These are phyloP conservation scores for Talaromyces piceae DNA, from an alignment of 2,329 filamentous ascomycete genomes.

Conservation along the genomic window DNA sequence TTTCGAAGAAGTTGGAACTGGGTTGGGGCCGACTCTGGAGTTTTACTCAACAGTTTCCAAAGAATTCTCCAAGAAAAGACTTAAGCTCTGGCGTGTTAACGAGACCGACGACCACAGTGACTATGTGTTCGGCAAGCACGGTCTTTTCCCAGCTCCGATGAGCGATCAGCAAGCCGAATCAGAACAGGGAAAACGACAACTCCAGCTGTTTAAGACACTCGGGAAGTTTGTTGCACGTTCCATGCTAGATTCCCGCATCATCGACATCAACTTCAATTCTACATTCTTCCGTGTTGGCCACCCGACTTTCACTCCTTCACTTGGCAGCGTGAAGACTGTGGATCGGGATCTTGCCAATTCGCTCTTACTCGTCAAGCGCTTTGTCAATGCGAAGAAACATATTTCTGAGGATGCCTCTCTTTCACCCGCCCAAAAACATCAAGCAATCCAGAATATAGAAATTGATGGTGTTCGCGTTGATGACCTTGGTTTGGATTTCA, in stretches of 20 bases:
- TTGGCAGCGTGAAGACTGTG: conserved; percentile 83
- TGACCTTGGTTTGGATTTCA: conserved; percentile 88
- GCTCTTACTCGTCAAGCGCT: conserved; percentile 78
- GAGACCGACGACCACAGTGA: conserved; percentile 65
- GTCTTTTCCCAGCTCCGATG: conserved; percentile 87
- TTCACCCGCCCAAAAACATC: conserved; percentile 61
- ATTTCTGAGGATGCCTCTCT: conserved; percentile 66
- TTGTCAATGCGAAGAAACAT: conserved; percentile 71
- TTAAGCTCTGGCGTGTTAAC: conserved; percentile 92
- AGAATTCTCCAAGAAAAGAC: conserved; percentile 94
- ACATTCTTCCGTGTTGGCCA: conserved; percentile 91
- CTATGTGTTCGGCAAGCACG: conserved; percentile 75
- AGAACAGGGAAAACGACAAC: conserved; percentile 76
- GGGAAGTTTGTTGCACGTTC: conserved; percentile 96
- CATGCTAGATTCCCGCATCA: conserved; percentile 97
- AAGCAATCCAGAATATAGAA: conserved; percentile 60
- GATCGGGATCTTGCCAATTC: conserved; percentile 82
- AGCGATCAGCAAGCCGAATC: conserved; percentile 65
- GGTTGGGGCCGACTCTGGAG: conserved; percentile 87
- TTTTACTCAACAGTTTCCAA: conserved; percentile 97
- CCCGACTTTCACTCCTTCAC: conserved; percentile 64
- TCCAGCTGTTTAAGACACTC: conserved; percentile 84
- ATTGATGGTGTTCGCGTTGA: conserved; percentile 74
- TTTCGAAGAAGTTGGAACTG: conserved; percentile 96
- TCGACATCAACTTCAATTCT: conserved; percentile 94